Conservation (phyloP, 352 stramenopile species). For the Phytophthora boehmeriae region DNA sequence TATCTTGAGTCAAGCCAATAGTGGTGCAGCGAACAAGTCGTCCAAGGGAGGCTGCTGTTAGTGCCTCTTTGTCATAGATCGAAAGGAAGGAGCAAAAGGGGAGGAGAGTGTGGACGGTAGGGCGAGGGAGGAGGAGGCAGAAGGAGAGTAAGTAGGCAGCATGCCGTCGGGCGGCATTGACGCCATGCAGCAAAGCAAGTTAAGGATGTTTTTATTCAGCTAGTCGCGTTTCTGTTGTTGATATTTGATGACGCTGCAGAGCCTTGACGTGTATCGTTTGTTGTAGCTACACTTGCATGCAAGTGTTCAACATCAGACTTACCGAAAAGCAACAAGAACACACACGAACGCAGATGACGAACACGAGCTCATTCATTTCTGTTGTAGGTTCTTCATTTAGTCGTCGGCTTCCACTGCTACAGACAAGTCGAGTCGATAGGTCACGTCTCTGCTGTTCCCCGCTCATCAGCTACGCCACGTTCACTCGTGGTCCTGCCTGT, state of each 20-base stretch:
- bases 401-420: slow-evolving; percentile 23
- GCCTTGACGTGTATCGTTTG: neutral
- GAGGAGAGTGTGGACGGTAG: slow-evolving; percentile 3
- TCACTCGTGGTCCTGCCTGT: slow-evolving; percentile 21
- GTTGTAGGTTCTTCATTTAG: slow-evolving; percentile 38
- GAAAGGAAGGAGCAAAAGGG: neutral
- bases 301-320: neutral
- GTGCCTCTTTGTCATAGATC: slow-evolving; percentile 20
- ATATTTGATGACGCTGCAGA: neutral
- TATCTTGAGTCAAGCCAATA: slow-evolving; percentile 40
- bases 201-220: slow-evolving; percentile 41
- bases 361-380: slow-evolving; percentile 29
- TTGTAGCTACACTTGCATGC: neutral
- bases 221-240: slow-evolving; percentile 14
- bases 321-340: neutral
- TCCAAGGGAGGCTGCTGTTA: slow-evolving; percentile 48
- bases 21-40: slow-evolving; percentile 23
- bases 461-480: slow-evolving; percentile 20
- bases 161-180: slow-evolving; percentile 18
- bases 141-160: slow-evolving; percentile 14
- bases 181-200: slow-evolving; percentile 29
- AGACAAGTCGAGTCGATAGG: slow-evolving; percentile 4
- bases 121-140: slow-evolving; percentile 6
- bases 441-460: neutral
- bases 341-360: slow-evolving; percentile 15